Percentiles rank a stretch among this genome's conserved stretches.
Evolutionary conservation across 2,329 filamentous ascomycete genomes (phyloP).

Genomic region (Venturia effusa): DNA sequence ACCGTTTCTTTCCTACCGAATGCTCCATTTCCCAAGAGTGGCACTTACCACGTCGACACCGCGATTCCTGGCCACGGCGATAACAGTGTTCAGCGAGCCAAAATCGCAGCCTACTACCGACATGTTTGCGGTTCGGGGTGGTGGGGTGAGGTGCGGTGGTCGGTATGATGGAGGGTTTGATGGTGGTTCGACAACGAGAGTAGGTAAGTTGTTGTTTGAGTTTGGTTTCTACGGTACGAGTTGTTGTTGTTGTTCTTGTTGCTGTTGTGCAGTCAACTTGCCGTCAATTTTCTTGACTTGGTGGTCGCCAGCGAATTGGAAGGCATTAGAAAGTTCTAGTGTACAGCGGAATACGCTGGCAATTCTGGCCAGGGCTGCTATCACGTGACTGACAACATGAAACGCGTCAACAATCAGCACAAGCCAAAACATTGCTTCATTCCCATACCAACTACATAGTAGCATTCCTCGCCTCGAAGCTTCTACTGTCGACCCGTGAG

Average conservation of each 20-base stretch:
- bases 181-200: background rate
- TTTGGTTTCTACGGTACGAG: background rate
- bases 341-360: background rate
- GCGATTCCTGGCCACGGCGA: slow-evolving; percentile 95
- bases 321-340: background rate
- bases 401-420: background rate
- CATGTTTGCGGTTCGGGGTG: slow-evolving; percentile 31
- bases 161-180: background rate
- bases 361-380: background rate
- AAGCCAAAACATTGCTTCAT: background rate
- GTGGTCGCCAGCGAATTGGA: background rate
- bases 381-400: background rate
- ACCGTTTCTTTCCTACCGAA: background rate
- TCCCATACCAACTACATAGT: background rate
- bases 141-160: background rate
- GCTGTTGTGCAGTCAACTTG: background rate
- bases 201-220: background rate
- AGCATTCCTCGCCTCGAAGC: background rate
- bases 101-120: slow-evolving; percentile 76
- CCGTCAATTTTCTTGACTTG: background rate
- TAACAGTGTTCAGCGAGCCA: slow-evolving; percentile 91
- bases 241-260: background rate
- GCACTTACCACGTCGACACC: slow-evolving; percentile 94
- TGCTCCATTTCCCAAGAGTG: background rate
- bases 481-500: too few species aligned